Conservation (phyloP, 495 filamentous ascomycete genomes). For the Penicillium salamii region DNA sequence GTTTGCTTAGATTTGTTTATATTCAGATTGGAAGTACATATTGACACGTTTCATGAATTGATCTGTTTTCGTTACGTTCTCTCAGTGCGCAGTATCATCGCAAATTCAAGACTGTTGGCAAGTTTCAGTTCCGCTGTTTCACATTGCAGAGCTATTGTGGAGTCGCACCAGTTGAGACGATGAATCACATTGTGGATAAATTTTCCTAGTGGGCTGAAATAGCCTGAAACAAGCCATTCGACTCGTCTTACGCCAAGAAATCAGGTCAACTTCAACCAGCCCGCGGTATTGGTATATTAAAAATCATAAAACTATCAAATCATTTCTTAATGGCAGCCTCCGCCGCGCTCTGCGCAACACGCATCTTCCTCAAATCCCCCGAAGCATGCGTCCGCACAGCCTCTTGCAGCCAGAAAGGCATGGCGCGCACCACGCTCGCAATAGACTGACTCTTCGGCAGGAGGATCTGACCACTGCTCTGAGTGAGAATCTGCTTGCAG, state of each 20-base stretch:
- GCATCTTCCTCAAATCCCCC: slow-evolving; percentile 9
- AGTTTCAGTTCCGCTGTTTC: too few species aligned
- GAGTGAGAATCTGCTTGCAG: slow-evolving; percentile 39
- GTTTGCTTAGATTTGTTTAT: neutral
- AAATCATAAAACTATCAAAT: neutral
- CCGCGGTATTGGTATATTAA: neutral
- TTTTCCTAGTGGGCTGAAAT: too few species aligned
- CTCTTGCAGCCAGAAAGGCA: slow-evolving; percentile 45
- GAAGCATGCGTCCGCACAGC: slow-evolving; percentile 28
- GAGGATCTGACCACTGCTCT: slow-evolving; percentile 43
- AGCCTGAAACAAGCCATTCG: too few species aligned
- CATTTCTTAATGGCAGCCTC: neutral
- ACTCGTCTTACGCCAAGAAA: too few species aligned
- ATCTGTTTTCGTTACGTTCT: too few species aligned
- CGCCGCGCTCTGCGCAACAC: slow-evolving; percentile 8
- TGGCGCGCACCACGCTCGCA: slow-evolving; percentile 31
- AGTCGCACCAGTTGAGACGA: too few species aligned
- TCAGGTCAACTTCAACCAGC: too few species aligned
- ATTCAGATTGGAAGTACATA: neutral
- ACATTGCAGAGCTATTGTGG: too few species aligned
- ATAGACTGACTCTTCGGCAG: slow-evolving; percentile 23
- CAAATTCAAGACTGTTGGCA: too few species aligned
- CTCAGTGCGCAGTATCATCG: too few species aligned
- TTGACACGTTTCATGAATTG: too few species aligned
- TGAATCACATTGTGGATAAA: too few species aligned